Evolutionary conservation across 805 yeast species (phyloP), one percentile per base, ranked within the genome.

Genomic region (Saturnispora halmiae): DNA sequence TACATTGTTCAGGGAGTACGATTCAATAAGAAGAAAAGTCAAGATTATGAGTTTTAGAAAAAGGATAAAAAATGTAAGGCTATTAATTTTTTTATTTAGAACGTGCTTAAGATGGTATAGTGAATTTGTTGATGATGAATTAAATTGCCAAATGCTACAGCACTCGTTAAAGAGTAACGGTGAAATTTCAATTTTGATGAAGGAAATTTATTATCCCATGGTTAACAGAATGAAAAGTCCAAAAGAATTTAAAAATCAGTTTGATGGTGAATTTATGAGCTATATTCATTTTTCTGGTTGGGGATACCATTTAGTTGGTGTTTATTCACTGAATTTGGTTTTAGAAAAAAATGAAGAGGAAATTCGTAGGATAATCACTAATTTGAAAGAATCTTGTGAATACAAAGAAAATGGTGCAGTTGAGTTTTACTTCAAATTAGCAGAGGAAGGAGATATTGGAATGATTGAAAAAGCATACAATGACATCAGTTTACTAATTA

Each of bases 291-390:
- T 14, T 15, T 32, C 37, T 15, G 32, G 30, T 14, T 32, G 37
- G 33, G 37, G 37, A 2, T 26, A 32, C 16, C 42, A 39, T 33
- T n/a, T 39, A 25, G 37, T 39, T 32, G 42, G 42, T 4, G 19
- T 39, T 7, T 16, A 39, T 22, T 19, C 42, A 4, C 28, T 39
- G 13, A 33, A 39, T 22, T 18, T 28, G 15, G 29, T 33, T 7
- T 15, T 39, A 16, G 28, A 33, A 19, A 32, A 24, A 14, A 39
- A 39, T 33, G 4, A 31, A 22, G 28, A 11, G 15, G 20, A 15
- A n/a, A 39, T 39, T 20, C 20, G 11, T 18, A 6, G n/a, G 9
- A 21, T 33, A 14, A 26, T 28, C 10, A 26, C 9, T 14, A 33
- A 25, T 25, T n/a, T 31, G 11, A 30, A 27, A 7, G 4, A 31